Percentiles rank a stretch among this genome's conserved stretches.
phyloP scores from a whole-genome alignment of 805 yeast genomes.

The Sugiyamaella floridensis region DNA sequence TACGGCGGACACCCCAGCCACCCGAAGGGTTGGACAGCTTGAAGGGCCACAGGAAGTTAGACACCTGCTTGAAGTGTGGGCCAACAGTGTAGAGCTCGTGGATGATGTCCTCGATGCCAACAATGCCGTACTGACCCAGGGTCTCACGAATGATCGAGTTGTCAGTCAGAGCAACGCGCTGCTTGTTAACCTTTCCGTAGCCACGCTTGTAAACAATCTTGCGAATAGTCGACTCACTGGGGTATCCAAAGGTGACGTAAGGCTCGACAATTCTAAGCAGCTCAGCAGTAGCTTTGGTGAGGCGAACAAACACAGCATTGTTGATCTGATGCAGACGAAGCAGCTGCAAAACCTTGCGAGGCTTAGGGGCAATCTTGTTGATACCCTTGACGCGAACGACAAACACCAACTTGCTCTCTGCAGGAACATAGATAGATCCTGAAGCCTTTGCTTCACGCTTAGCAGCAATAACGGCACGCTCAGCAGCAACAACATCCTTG shows the following conservation, averaged over 20 bases:
- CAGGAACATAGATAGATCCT: slow-evolving; percentile 89
- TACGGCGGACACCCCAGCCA: slow-evolving; percentile 75
- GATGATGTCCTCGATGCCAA: slow-evolving; percentile 68
- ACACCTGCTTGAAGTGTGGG: slow-evolving; percentile 79
- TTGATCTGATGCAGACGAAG: slow-evolving; percentile 73
- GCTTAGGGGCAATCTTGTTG: slow-evolving; percentile 81
- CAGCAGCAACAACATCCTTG: slow-evolving; percentile 87
- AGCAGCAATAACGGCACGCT: slow-evolving; percentile 73
- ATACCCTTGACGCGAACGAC: slow-evolving; percentile 99
- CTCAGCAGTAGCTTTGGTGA: slow-evolving; percentile 74
- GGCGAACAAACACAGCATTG: slow-evolving; percentile 71
- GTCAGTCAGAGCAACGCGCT: slow-evolving; percentile 65
- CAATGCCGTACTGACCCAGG: slow-evolving; percentile 69
- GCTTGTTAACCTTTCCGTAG: slow-evolving; percentile 74
- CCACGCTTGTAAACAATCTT: slow-evolving; percentile 78
- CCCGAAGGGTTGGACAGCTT: slow-evolving; percentile 75
- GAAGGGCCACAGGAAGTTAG: slow-evolving; percentile 84
- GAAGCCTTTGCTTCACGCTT: slow-evolving; percentile 91
- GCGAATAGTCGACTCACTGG: slow-evolving; percentile 65
- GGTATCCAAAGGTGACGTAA: slow-evolving; percentile 78
- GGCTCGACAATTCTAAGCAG: slow-evolving; percentile 74
- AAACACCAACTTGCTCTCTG: slow-evolving; percentile 89
- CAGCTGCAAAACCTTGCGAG: slow-evolving; percentile 73
- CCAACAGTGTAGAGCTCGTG: slow-evolving; percentile 81
- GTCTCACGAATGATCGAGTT: slow-evolving; percentile 63